Conservation (phyloP, 2,329 filamentous ascomycete species). For the Aureobasidium mangrovei region DNA sequence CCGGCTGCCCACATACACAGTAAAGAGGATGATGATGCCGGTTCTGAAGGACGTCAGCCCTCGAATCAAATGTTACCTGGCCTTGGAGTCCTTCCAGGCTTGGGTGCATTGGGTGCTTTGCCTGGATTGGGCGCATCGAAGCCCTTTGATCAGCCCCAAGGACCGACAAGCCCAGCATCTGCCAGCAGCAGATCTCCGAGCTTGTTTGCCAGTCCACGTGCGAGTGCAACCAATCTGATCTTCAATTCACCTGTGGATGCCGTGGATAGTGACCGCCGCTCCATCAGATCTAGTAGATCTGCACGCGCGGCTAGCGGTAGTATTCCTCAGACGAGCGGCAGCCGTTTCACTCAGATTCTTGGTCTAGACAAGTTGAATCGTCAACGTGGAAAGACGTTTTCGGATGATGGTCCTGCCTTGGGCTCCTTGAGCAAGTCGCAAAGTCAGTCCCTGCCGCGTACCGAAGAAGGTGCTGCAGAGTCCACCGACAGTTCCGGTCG, state of each 20-base stretch:
- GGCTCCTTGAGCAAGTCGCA: conserved; percentile 63
- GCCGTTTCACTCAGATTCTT: conserved; percentile 52
- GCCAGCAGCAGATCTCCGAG: conserved; percentile 36
- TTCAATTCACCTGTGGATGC: conserved; percentile 32
- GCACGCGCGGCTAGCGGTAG: conserved; percentile 34
- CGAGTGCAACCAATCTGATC: conserved; percentile 42
- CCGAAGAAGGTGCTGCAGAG: conserved; percentile 13
- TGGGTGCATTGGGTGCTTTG: conserved; percentile 31
- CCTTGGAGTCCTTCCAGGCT: conserved; percentile 29
- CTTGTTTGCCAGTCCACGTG: conserved; percentile 40
- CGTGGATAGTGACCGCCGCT: conserved; percentile 38
- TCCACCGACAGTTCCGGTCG: not conserved
- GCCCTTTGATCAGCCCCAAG: conserved; percentile 20
- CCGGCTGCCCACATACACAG: conserved; percentile 10
- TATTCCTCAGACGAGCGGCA: conserved; percentile 32
- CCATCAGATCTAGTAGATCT: conserved; percentile 43
- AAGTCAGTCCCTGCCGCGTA: conserved; percentile 65
- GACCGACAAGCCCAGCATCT: conserved; percentile 37
- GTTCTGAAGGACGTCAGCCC: conserved; percentile 18
- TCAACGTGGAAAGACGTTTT: conserved; percentile 51
- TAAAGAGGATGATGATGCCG: conserved; percentile 21
- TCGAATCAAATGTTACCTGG: conserved; percentile 24
- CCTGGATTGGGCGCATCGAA: conserved; percentile 22
- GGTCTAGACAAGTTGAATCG: conserved; percentile 49
- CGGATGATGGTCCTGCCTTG: conserved; percentile 54